Evolutionary conservation across 805 yeast genomes (phyloP), one percentile per base, ranked within the genome.

Genomic region (Kuraishia borneana): DNA sequence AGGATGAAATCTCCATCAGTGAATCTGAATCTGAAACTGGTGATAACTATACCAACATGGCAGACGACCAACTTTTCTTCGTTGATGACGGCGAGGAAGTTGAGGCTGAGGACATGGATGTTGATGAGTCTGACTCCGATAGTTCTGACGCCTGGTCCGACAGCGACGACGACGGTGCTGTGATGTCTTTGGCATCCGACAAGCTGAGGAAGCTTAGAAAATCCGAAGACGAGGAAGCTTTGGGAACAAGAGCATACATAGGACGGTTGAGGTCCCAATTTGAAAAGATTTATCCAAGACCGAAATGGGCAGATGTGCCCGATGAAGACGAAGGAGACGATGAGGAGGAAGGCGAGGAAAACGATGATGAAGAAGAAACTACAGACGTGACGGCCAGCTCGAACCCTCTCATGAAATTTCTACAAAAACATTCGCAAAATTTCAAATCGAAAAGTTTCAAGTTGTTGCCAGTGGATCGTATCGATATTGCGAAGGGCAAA

Each of bases 81-180:
- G 67, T 73, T 9, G 83, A 76, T 48, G 74, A 67, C 3, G 66
- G 60, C 12, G 58, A 50, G 19, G 42, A 40, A 3, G 36, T 36
- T 6, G 41, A 32, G 4, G 45, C 37, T 3, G 36, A 30, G 6
- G 41, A 36, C 19, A 35, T 23, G 26, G 40, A 33, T 6, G 23
- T 25, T 20, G 39, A 28, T 9, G 9, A 12, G 12, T 8, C 18
- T 17, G 17, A 16, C 23, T 13, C 13, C 25, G 49, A 48, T 12
- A 56, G 45, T 6, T 53, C 41, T 6, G 48, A 46, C 17, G 85
- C 78, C 2, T 92, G 98, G 98, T 54, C 54, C 12, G 98, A 92
- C 58, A 79, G 94, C 38, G 97, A 88, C 48, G 98, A 92, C 53
- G 97, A 88, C 41, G 65, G 64, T 30, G 44, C 83, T 18, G 58